Percentiles rank a stretch among this genome's conserved stretches.
These are phyloP conservation scores for Colletotrichum somersetense DNA, from an alignment of 2,329 filamentous ascomycete genomes.

Conservation along the genomic window DNA sequence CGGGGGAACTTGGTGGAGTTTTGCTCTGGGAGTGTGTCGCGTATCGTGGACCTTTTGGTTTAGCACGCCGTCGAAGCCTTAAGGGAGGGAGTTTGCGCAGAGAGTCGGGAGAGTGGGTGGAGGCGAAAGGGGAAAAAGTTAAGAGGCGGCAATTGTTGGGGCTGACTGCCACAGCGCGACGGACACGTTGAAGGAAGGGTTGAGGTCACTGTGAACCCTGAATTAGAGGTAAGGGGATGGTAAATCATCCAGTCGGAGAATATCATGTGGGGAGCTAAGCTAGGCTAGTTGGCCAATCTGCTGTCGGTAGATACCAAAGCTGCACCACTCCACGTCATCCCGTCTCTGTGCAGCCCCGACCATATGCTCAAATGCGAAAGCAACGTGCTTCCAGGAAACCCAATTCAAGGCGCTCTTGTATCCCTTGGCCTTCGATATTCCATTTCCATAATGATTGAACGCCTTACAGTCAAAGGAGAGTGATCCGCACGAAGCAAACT, in stretches of 20 bases:
- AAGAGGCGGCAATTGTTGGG: constrained; percentile 31
- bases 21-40: not conserved
- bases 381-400: not conserved
- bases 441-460: not conserved
- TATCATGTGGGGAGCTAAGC: constrained; percentile 28
- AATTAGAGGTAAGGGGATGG: constrained; percentile 19
- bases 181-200: constrained; percentile 41
- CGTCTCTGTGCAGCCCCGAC: not conserved
- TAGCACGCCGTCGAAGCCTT: constrained; percentile 5
- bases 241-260: constrained; percentile 35
- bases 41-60: constrained; percentile 8
- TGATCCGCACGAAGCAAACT: not conserved
- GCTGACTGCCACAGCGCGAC: constrained; percentile 23
- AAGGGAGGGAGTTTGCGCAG: not conserved
- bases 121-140: constrained; percentile 12
- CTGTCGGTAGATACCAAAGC: not conserved
- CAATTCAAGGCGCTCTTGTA: not conserved
- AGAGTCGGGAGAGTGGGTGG: not conserved
- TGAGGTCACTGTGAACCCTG: constrained; percentile 41
- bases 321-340: constrained; percentile 9
- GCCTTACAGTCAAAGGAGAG: not conserved
- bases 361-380: not conserved
- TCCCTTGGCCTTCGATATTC: too few species aligned
- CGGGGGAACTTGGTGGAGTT: not conserved
- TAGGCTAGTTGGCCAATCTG: constrained; percentile 13